Evolutionary conservation across 2,329 filamentous ascomycete genomes (phyloP), one percentile per base, ranked within the genome.

Genomic region (Aureobasidium sp.): DNA sequence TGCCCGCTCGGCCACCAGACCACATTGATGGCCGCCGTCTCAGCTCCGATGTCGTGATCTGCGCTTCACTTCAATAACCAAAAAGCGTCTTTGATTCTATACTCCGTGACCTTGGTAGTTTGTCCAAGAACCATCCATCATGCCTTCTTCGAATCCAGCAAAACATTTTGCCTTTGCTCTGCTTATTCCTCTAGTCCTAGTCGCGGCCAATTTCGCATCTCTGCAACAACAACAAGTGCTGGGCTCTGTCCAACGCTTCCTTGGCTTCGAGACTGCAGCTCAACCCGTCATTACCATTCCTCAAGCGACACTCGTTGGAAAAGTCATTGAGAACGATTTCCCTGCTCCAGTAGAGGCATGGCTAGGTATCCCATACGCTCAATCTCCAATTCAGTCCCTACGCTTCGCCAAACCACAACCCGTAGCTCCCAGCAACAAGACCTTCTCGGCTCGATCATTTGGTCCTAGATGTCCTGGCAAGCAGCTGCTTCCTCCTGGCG

Each of bases 371-470:
- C 68, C 68, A 4, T 69, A 66, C 51, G 69, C 67, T 10, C 53
- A 63, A 13, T 66, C 68, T 9, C 69, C 69, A 5, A 51, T 66
- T n/a, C 65, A 65, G 13, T 56, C 64, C 27, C 56, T 68, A 5
- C 60, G 69, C 26, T 69, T 67, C 60, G 64, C 59, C 9, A 66
- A 71, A 76, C 2, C 69, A 82, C 47, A 79, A 81, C 65, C 70
- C 62, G 41, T 74, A 65, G 12, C 75, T 68, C 72, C 64, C 0
- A 66, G 65, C 47, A 73, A 72, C 20, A 73, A 72, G 34, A 73
- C 72, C 0, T 71, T 71, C 6, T 32, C 68, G 13, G 76, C 75
- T 5, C 73, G 71, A 17, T 65, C 69, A 36, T 66, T 59, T 37
- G 64, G 64, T 1, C 50, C 57, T 41, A 65, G 68, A 63, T 69